Base-by-base conservation (phyloP, 768 basidiomycete species). In the Infundibulicybe gibba region DNA sequence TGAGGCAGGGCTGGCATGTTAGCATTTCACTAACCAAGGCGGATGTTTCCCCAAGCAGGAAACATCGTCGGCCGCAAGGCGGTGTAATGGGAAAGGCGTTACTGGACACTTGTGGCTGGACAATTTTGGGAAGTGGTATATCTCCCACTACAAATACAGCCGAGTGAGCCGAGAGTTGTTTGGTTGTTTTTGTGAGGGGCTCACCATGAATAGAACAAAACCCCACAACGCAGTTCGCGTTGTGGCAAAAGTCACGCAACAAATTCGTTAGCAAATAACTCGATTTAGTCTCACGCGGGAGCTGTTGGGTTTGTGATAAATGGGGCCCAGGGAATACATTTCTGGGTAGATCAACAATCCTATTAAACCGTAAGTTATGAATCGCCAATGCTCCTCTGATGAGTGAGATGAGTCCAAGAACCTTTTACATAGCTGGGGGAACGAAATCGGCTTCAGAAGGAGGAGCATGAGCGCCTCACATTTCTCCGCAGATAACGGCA, bases 181-280 rank as follows among this genome's bases (percentile, higher is more conserved):
- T 32, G 43, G 17, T 32, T 35, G 33, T 12, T 16, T 13, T 21
- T 5, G 11, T 39, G 14, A 43, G 15, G 12, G 47, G 48, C 72
- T 37, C 59, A 79, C 77, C 53, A 59, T 84, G 82, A 2, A 68
- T 65, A 35, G 60, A 54, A 53, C 82, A 85, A 48, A 74, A 76
- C 2, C 71, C 67, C 6, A 71, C 70, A 0, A 75, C 21, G 47
- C 82, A 84, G 44, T 70, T 78, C 17, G 73, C 48, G 44, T 76
- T 80, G 5, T 69, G 67, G 60, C 82, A 84, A 48, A 83, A 83
- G 0, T 69, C 51, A 2, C 64, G 55, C 3, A 69, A 55, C n/a
- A 73, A 53, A 12, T 55, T 63, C n/a, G 59, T 46, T 5, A 80
- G 43, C 41, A 51, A 50, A 21, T 59, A 50, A 14, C 49, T 41